Conservation (phyloP, 139 green algal species). For the Edaphochlamys debaryana region DNA sequence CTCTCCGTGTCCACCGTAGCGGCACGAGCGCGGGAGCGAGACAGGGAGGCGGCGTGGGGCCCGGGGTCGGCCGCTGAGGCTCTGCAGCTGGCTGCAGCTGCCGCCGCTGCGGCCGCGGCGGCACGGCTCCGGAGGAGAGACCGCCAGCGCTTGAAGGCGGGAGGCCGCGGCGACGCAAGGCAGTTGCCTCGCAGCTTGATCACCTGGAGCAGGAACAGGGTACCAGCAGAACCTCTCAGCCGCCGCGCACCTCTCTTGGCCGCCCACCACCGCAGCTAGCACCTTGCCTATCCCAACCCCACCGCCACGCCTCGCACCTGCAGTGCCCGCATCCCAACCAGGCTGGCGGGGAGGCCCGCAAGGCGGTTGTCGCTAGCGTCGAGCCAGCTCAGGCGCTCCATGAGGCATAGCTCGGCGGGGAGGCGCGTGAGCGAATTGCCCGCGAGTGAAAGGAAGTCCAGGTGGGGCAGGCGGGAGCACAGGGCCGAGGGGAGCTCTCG, state of each 20-base stretch:
- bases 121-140: background rate
- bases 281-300: too few species aligned
- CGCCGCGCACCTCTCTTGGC: too few species aligned
- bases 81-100: background rate
- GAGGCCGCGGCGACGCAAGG: background rate
- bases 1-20: too few species aligned
- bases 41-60: too few species aligned
- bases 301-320: background rate
- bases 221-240: too few species aligned
- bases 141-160: constrained; percentile 22
- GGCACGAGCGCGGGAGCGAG: too few species aligned
- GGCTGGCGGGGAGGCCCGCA: background rate
- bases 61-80: too few species aligned
- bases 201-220: too few species aligned
- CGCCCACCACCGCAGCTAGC: too few species aligned
- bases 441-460: constrained; percentile 77
- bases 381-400: constrained; percentile 32
- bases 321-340: background rate
- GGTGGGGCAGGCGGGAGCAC: constrained; percentile 41
- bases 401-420: background rate
- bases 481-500: constrained; percentile 45
- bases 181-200: constrained; percentile 31
- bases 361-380: constrained; percentile 41
- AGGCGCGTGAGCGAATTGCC: constrained; percentile 56
- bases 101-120: background rate